A percentile compares a stretch with the other conserved stretches of the same genome.
phyloP scores from a whole-genome alignment of 305 asterid species.

The Fraxinus albicans region DNA sequence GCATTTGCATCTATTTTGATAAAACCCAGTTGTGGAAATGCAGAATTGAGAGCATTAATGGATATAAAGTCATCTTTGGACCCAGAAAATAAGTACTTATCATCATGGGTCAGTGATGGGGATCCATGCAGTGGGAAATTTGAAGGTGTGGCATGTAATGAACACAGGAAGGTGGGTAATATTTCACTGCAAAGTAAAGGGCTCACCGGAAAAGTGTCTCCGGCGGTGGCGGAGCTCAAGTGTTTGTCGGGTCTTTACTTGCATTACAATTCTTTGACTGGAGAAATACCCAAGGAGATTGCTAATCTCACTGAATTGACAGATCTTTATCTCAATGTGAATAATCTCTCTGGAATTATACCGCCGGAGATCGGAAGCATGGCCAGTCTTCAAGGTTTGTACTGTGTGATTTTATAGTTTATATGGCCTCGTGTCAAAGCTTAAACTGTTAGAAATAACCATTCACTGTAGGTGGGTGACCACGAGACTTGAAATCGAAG shows the following conservation, averaged over 20 bases:
- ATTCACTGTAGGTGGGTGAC: too few relatives aligned
- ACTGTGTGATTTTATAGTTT: background rate
- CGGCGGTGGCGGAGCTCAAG: constrained; percentile 80
- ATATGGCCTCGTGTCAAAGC: background rate
- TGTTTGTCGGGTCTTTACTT: constrained; percentile 77
- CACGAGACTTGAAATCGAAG: too few relatives aligned
- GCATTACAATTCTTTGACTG: constrained; percentile 80
- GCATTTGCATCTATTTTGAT: constrained; percentile 26
- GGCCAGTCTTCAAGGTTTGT: constrained; percentile 59
- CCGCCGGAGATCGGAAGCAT: constrained; percentile 72
- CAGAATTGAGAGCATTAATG: constrained; percentile 77
- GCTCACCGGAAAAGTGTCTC: constrained; percentile 73
- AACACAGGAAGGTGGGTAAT: constrained; percentile 71
- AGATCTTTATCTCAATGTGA: constrained; percentile 80
- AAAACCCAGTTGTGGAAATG: constrained; percentile 37
- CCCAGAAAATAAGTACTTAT: constrained; percentile 56
- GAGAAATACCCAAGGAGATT: constrained; percentile 75
- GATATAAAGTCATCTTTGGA: constrained; percentile 72
- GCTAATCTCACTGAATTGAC: constrained; percentile 68
- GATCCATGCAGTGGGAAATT: constrained; percentile 82
- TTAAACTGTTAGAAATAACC: background rate
- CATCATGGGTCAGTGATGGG: constrained; percentile 66
- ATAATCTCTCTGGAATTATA: constrained; percentile 58
- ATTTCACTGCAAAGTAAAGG: constrained; percentile 64
- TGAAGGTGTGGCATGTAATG: constrained; percentile 82